A percentile compares a stretch with the other conserved stretches of the same genome.
These are phyloP conservation scores for Phylloporus rhodoxanthus DNA, from an alignment of 768 basidiomycete species.

Conservation along the genomic window DNA sequence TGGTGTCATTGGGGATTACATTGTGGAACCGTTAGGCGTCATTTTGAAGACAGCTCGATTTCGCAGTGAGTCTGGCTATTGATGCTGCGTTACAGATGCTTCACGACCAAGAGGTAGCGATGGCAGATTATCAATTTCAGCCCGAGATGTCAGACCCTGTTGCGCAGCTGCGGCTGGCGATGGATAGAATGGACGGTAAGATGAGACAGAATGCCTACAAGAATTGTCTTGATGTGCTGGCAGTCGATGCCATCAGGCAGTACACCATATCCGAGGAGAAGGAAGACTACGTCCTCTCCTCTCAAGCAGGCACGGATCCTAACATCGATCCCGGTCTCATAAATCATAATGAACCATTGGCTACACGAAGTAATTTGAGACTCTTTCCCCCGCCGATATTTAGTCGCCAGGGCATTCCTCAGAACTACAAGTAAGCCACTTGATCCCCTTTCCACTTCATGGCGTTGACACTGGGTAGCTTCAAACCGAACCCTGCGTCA, in stretches of 20 bases:
- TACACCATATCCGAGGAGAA: slow-evolving; percentile 65
- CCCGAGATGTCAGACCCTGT: slow-evolving; percentile 70
- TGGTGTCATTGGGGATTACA: slow-evolving; percentile 59
- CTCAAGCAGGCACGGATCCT: slow-evolving; percentile 26
- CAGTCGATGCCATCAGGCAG: slow-evolving; percentile 69
- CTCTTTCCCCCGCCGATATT: slow-evolving; percentile 88
- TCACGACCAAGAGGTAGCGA: slow-evolving; percentile 49
- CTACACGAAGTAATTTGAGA: slow-evolving; percentile 53
- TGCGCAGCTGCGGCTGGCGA: slow-evolving; percentile 59
- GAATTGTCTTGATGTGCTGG: slow-evolving; percentile 1
- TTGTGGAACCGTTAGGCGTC: slow-evolving; percentile 63
- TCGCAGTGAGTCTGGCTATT: slow-evolving; percentile 58
- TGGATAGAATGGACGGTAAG: slow-evolving; percentile 81
- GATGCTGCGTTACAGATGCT: neutral
- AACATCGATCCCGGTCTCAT: slow-evolving; percentile 49
- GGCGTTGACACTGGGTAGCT: slow-evolving; percentile 38
- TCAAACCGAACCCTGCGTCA: slow-evolving; percentile 72
- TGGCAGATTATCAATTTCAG: slow-evolving; percentile 91
- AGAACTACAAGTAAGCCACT: slow-evolving; percentile 65
- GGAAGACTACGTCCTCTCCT: slow-evolving; percentile 50
- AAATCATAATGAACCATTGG: slow-evolving; percentile 9
- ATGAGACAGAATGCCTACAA: neutral
- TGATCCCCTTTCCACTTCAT: neutral
- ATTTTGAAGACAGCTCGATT: slow-evolving; percentile 84
- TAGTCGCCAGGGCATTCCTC: slow-evolving; percentile 72